Evolutionary conservation across 371 early-diverging fungal species (phyloP), one percentile per base, ranked within the genome.

Genomic region (Mucor plumbeus): DNA sequence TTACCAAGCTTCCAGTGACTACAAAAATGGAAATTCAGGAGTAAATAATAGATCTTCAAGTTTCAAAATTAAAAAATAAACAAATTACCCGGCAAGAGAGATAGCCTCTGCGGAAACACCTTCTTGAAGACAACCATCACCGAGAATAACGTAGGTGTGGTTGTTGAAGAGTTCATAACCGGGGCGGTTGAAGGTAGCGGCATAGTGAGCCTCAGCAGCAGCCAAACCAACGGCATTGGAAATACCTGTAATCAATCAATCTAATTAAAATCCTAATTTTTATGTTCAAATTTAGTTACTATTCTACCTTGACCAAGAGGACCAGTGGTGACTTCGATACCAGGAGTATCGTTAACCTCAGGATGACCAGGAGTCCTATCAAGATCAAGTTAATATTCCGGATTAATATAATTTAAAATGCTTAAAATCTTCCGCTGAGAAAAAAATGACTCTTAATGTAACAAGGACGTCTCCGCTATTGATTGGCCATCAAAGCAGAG

Each of bases 51-150:
- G 53, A 61, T 44, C 50, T 26, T 58, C 41, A 56, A 36, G 56
- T 19, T 21, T 33, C 38, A 59, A 63, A 53, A 38, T 38, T 38
- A 26, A 44, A 33, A 19, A 39, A 48, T 40, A 33, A 41, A 17
- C 21, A 54, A 65, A 77, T 78, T 88, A 92, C 88, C 99, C 99
- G 56, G 99, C 99, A 65, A 99, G 87, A 8, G 99, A 96, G 71
- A 89, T 87, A n/a, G 99, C 97, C 82, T 99, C 99, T 43, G 94
- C 88, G 43, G 93, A 82, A 26, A 99, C 95, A 84, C 99, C 99
- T 85, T 99, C 99, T 82, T 99, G 99, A 69, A 98, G 83, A 86
- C 99, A 99, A 47, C 99, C 99, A 80, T 99, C 99, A 72, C 99
- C 99, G 47, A 91, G 79, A 56, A 99, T 88, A 72, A 90, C 88